Evolutionary conservation across 305 asterid species (phyloP), one percentile per base, ranked within the genome.

Genomic region (Fraxinus latifolia): DNA sequence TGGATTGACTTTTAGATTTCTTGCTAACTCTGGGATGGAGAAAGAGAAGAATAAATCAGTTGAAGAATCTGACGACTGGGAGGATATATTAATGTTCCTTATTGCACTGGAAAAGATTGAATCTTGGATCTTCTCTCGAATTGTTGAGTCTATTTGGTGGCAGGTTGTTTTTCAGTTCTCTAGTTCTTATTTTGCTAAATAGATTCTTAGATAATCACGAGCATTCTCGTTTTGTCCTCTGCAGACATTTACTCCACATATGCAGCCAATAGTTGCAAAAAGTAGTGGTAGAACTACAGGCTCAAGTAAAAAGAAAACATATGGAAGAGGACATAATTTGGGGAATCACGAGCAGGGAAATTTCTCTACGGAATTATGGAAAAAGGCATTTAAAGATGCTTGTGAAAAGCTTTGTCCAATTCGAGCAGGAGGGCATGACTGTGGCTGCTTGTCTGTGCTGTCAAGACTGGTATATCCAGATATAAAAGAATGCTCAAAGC

Each of bases 131-230:
- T 96, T 96, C 86, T 89, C 93, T 80, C 87, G 96, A 70, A 91
- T 93, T 23, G 92, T 93, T 7, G 94, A 96, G 91, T 96, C 97
- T 42, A 75, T 96, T 47, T 96, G 99, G 99, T 96, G 99, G 99
- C 98, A 96, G 98, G 99, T 96, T 78, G 21, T 80, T 82, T 78
- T 62, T 55, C 55, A 17, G 42, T 75, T 81, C 73, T 23, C 29
- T 68, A 42, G 14, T 83, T 70, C 77, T 79, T 81, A 42, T 27
- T 19, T 31, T 50, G 19, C 73, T 6, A 7, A 33, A 71, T 29
- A 77, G 27, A 44, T 53, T 77, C 82, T 80, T 78, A 53, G 82
- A 73, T 33, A 29, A 80, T 79, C 68, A 8, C 39, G 14, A 74
- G 81, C 19, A 60, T 44, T 36, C 72, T 75, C 81, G 17, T 21